A percentile compares a stretch with the other conserved stretches of the same genome.
Evolutionary conservation across 768 basidiomycete species (phyloP).

Genomic region (Boletellus ananas): DNA sequence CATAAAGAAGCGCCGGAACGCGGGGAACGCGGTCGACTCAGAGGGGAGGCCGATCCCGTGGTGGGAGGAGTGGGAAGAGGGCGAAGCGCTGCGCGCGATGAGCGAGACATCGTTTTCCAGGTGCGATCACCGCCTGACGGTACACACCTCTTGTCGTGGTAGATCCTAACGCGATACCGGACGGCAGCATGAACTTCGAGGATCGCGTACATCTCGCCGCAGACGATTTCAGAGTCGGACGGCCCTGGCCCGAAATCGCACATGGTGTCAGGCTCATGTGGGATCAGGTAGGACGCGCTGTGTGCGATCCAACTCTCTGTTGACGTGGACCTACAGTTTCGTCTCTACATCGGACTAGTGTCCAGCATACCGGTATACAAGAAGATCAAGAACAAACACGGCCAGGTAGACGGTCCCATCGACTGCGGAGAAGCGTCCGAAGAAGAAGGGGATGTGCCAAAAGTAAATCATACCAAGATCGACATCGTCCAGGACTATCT

Average conservation of each 20-base stretch:
- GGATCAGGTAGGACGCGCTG: slow-evolving; percentile 24
- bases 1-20: slow-evolving; percentile 10
- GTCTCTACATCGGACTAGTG: slow-evolving; percentile 29
- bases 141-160: neutral
- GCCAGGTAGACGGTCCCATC: slow-evolving; percentile 26
- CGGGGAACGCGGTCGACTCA: slow-evolving; percentile 19
- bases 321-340: slow-evolving; percentile 22
- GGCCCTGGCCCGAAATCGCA: slow-evolving; percentile 29
- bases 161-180: neutral
- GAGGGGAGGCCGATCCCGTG: slow-evolving; percentile 25
- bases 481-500: slow-evolving; percentile 28
- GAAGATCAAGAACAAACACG: slow-evolving; percentile 22
- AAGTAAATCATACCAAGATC: slow-evolving; percentile 16
- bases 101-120: slow-evolving; percentile 24
- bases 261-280: slow-evolving; percentile 27
- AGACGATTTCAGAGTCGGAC: slow-evolving; percentile 31
- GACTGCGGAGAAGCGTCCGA: slow-evolving; percentile 32
- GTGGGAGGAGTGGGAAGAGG: slow-evolving; percentile 34
- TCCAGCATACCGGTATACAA: slow-evolving; percentile 30
- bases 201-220: slow-evolving; percentile 27
- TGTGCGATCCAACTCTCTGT: neutral
- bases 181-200: slow-evolving; percentile 10
- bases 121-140: slow-evolving; percentile 20
- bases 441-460: slow-evolving; percentile 25
- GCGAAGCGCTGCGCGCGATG: slow-evolving; percentile 20